Conservation (phyloP, 805 yeast genomes). For the Diddensiella transvaalensis region DNA sequence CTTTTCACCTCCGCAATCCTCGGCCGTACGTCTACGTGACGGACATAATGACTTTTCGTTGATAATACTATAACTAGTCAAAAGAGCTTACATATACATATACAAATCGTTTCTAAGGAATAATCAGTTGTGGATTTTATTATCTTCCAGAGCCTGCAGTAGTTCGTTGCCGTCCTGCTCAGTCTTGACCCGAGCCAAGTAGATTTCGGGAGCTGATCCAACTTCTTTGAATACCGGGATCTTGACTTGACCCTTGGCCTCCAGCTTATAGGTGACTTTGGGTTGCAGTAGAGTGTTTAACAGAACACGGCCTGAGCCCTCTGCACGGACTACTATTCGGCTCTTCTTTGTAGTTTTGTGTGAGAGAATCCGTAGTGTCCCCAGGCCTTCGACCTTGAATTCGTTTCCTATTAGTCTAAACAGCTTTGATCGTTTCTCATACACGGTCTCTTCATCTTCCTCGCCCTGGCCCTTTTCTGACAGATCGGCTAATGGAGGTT, state of each 20-base stretch:
- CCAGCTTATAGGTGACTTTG: slow-evolving; percentile 54
- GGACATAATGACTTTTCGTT: no score
- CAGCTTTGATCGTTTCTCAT: slow-evolving; percentile 67
- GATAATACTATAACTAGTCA: no score
- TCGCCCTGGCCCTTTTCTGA: slow-evolving; percentile 72
- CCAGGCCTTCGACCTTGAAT: slow-evolving; percentile 55
- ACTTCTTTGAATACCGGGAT: slow-evolving; percentile 56
- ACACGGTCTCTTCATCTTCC: slow-evolving; percentile 66
- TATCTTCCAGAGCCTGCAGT: slow-evolving; percentile 12
- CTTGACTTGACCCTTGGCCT: slow-evolving; percentile 64
- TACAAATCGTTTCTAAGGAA: no score
- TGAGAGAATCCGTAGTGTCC: slow-evolving; percentile 71
- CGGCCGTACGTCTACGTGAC: no score
- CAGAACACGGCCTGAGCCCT: slow-evolving; percentile 77
- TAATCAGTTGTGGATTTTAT: slow-evolving; percentile 4
- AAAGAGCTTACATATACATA: no score
- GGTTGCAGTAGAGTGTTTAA: slow-evolving; percentile 62
- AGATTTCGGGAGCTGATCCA: slow-evolving; percentile 57
- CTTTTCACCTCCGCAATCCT: no score
- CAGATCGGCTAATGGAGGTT: slow-evolving; percentile 41
- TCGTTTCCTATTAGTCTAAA: slow-evolving; percentile 47
- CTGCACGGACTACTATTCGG: slow-evolving; percentile 79
- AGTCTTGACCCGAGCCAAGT: slow-evolving; percentile 72
- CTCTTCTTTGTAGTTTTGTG: slow-evolving; percentile 57
- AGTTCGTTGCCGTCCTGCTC: slow-evolving; percentile 61